Conservation (phyloP, 148 eudicot species). For the Rhododendron ovatum region DNA sequence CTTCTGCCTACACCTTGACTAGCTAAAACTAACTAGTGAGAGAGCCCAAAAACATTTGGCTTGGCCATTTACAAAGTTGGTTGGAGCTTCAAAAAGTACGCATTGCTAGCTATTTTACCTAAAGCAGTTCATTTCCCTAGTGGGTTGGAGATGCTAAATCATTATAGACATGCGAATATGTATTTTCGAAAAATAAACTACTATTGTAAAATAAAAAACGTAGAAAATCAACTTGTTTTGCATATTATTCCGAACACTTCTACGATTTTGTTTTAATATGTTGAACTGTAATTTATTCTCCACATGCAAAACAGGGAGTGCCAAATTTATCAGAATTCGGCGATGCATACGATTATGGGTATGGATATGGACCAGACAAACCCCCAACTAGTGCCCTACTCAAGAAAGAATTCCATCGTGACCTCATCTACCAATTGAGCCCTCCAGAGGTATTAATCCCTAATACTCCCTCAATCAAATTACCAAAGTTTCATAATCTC, state of each 20-base stretch:
- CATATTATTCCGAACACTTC: neutral
- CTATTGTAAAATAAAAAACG: no score
- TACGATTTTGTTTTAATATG: neutral
- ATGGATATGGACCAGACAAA: slow-evolving; percentile 46
- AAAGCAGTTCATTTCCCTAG: neutral
- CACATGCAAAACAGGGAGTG: slow-evolving; percentile 34
- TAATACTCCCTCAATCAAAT: neutral
- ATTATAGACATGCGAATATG: neutral
- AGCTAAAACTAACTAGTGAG: no score
- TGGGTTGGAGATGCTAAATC: neutral
- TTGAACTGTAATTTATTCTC: neutral
- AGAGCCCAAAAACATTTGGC: neutral
- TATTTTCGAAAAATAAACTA: neutral
- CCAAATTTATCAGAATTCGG: slow-evolving; percentile 65
- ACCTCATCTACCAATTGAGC: neutral
- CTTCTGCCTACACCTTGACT: no score
- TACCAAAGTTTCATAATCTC: neutral
- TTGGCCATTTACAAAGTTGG: neutral
- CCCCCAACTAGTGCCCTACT: slow-evolving; percentile 59
- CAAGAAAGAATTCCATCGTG: slow-evolving; percentile 26
- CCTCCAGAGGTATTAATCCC: neutral
- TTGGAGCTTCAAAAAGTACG: neutral
- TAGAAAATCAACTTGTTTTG: neutral
- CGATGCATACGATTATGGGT: slow-evolving; percentile 34
- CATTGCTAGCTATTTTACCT: neutral